Evolutionary conservation across 768 basidiomycete species (phyloP).

Genomic region (Russula compacta): DNA sequence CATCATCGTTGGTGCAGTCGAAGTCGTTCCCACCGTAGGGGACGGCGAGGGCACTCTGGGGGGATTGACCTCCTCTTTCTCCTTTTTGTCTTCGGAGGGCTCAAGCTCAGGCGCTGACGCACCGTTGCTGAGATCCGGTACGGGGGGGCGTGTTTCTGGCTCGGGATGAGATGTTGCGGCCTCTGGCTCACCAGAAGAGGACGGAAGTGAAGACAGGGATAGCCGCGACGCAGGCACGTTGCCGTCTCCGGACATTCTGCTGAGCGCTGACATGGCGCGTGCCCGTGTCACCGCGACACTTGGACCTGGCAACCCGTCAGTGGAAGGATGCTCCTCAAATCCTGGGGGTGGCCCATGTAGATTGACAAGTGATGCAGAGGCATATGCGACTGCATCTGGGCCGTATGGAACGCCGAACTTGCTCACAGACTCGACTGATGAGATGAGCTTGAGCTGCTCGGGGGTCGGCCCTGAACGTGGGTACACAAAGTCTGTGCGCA

Average conservation of each 20-base stretch:
- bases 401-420: conserved; percentile 74
- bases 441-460: conserved; percentile 57
- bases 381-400: conserved; percentile 56
- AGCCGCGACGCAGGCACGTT: not conserved
- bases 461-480: conserved; percentile 56
- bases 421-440: conserved; percentile 54
- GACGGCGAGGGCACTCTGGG: conserved; percentile 2
- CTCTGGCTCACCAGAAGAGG: not conserved
- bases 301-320: conserved; percentile 11
- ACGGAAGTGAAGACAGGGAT: not conserved
- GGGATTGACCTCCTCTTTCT: not conserved
- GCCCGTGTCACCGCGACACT: not conserved
- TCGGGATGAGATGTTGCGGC: not conserved
- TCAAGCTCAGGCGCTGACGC: not conserved
- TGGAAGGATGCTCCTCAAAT: conserved; percentile 32
- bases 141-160: not conserved
- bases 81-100: not conserved
- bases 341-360: conserved; percentile 39
- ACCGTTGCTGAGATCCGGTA: not conserved
- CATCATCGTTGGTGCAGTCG: not conserved
- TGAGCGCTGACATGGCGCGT: conserved; percentile 1
- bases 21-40: conserved; percentile 7
- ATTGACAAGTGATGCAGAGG: conserved; percentile 38
- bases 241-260: not conserved
- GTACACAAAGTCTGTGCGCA: conserved; percentile 63